phyloP scores from a whole-genome alignment of 768 basidiomycete genomes.

The Pleurotus eryngii region DNA sequence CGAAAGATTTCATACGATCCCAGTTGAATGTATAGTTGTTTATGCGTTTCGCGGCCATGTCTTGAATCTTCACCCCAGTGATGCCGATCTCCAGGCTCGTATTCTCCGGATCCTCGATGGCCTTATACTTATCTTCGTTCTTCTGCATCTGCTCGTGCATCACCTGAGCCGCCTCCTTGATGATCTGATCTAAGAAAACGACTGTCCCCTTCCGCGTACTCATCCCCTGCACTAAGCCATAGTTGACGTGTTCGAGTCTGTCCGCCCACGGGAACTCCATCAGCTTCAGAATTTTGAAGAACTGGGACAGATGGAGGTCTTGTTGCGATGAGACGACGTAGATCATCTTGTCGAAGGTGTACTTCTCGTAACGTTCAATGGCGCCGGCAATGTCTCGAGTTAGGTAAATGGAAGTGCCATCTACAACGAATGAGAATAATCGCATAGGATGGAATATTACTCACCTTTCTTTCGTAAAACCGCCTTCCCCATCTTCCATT shows the following conservation, averaged over 20 bases:
- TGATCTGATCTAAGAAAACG: slow-evolving; percentile 92
- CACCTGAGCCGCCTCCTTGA: slow-evolving; percentile 78
- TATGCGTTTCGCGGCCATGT: slow-evolving; percentile 92
- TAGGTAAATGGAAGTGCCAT: slow-evolving; percentile 91
- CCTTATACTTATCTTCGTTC: slow-evolving; percentile 89
- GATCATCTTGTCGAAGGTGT: slow-evolving; percentile 86
- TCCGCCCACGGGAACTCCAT: slow-evolving; percentile 90
- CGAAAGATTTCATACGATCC: slow-evolving; percentile 92
- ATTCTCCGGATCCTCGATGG: slow-evolving; percentile 82
- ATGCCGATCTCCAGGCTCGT: slow-evolving; percentile 85
- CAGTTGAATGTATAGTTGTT: slow-evolving; percentile 97
- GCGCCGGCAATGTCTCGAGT: slow-evolving; percentile 95
- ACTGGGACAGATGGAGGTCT: slow-evolving; percentile 83
- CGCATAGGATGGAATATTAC: slow-evolving; percentile 12
- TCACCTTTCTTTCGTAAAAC: slow-evolving; percentile 83
- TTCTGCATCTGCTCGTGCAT: slow-evolving; percentile 98
- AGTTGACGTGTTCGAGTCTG: slow-evolving; percentile 83
- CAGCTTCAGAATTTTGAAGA: slow-evolving; percentile 89
- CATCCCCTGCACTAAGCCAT: slow-evolving; percentile 93
- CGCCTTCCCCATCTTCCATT: slow-evolving; percentile 90
- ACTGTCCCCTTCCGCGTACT: slow-evolving; percentile 91
- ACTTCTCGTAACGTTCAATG: slow-evolving; percentile 87
- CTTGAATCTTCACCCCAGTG: slow-evolving; percentile 96
- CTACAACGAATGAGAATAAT: slow-evolving; percentile 32
- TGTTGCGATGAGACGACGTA: slow-evolving; percentile 89